Conservation (phyloP, 1,284 basidiomycete species). For the Athelia sp. region DNA sequence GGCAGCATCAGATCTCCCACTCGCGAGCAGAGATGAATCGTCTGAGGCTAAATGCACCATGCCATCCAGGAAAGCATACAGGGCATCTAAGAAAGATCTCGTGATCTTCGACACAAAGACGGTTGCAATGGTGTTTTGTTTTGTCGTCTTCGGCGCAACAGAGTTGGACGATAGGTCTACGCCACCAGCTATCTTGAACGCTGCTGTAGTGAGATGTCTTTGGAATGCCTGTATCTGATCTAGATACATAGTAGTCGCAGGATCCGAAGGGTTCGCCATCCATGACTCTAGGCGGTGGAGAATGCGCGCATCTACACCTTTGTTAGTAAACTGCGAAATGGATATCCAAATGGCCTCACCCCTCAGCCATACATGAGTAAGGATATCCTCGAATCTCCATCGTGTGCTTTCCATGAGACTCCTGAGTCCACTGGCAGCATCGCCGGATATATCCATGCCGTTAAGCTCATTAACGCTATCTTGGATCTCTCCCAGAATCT, state of each 20-base stretch:
- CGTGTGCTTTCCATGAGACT: conserved; percentile 77
- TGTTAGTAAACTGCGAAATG: conserved; percentile 7
- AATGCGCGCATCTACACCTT: conserved; percentile 72
- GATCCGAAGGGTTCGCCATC: conserved; percentile 55
- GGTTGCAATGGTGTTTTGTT: conserved; percentile 53
- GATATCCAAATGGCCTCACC: conserved; percentile 40
- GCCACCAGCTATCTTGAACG: conserved; percentile 83
- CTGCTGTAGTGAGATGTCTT: conserved; percentile 71
- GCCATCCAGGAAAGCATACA: conserved; percentile 90
- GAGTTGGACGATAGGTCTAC: conserved; percentile 50
- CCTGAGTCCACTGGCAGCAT: conserved; percentile 65
- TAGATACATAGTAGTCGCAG: conserved; percentile 64
- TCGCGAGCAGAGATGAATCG: conserved; percentile 47
- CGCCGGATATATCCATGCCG: conserved; percentile 76
- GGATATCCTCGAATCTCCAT: conserved; percentile 86
- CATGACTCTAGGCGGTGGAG: conserved; percentile 89
- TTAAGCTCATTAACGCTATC: conserved; percentile 84
- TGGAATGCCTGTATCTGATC: conserved; percentile 81
- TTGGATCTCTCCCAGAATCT: conserved; percentile 78
- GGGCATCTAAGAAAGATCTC: conserved; percentile 81
- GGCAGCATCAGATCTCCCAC: conserved; percentile 29
- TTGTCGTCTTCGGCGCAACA: conserved; percentile 39
- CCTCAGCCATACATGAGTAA: conserved; percentile 79
- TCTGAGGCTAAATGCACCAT: conserved; percentile 80
- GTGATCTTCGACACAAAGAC: conserved; percentile 72